Evolutionary conservation across 805 yeast species (phyloP).

Genomic region (Candida tallmaniae): DNA sequence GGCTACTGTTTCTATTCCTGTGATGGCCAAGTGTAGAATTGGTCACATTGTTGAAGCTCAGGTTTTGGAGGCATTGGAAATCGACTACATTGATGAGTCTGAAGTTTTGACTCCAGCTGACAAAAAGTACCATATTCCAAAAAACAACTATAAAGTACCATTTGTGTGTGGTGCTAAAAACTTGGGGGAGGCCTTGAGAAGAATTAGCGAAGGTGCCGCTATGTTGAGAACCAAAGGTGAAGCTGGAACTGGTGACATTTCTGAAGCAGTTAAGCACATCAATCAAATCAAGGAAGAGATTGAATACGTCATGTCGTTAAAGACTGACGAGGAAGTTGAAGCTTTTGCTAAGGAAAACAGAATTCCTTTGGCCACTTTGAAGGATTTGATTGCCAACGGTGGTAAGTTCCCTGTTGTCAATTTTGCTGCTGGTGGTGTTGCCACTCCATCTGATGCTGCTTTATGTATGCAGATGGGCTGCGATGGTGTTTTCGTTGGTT

Average conservation of each 20-base stretch:
- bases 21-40: slow-evolving; percentile 83
- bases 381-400: slow-evolving; percentile 42
- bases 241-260: slow-evolving; percentile 85
- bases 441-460: slow-evolving; percentile 87
- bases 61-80: slow-evolving; percentile 62
- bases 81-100: slow-evolving; percentile 80
- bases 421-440: slow-evolving; percentile 87
- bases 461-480: slow-evolving; percentile 52
- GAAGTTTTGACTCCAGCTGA: slow-evolving; percentile 85
- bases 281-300: slow-evolving; percentile 56
- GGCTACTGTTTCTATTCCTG: slow-evolving; percentile 67
- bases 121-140: slow-evolving; percentile 58
- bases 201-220: slow-evolving; percentile 80
- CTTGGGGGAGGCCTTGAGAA: slow-evolving; percentile 76
- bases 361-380: slow-evolving; percentile 54
- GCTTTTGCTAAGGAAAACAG: slow-evolving; percentile 52
- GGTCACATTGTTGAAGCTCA: slow-evolving; percentile 84
- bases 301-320: slow-evolving; percentile 37
- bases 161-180: slow-evolving; percentile 83
- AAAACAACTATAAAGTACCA: slow-evolving; percentile 60
- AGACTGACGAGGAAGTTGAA: slow-evolving; percentile 42
- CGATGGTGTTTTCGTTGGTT: slow-evolving; percentile 36
- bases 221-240: slow-evolving; percentile 87
- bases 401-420: slow-evolving; percentile 78
- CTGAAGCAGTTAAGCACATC: slow-evolving; percentile 77